Evolutionary conservation across 2,329 filamentous ascomycete species (phyloP), one percentile per base, ranked within the genome.

Genomic region (Leptographium procerum): DNA sequence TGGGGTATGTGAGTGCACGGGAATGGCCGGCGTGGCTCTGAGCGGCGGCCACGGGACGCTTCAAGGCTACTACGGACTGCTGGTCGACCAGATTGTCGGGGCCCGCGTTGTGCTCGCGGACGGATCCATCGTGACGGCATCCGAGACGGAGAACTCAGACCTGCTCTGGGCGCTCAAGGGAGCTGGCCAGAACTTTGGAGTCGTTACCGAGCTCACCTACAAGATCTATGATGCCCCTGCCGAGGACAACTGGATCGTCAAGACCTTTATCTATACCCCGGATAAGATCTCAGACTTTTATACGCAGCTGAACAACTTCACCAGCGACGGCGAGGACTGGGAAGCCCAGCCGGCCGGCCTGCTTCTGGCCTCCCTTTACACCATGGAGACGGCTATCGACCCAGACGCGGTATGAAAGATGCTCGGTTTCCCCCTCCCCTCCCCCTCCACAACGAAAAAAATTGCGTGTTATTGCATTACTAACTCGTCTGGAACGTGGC

Each of bases 81-180:
- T 33, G 29, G 28, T 29, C 50, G 50, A 52, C 50, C 24, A 16
- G 50, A 62, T 74, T 59, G 55, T 69, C 14, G 69, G 67, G 2
- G 71, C 69, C 1, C 69, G 65, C 1, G 66, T 74, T 5, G 69
- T 73, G 4, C 66, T 73, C n/a, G 71, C 72, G 57, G 69, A 72
- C 62, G 69, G 68, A 4, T 69, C 65, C 26, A 57, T 71, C 0
- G 68, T 72, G 13, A 64, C 68, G 55, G 66, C 65, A 51, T 73
- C 71, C 0, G 59, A 64, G 16, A 66, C 62, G 1, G 69, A 72
- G 60, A 71, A 61, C 24, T 36, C 65, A 0, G 74, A 76, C 24
- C 67, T 76, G 9, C 74, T 74, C 64, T 75, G 72, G 72, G 73
- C 70, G 0, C 57, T 75, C 16, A 67, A 69, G 1, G 73, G 73